Evolutionary conservation across 2,329 filamentous ascomycete genomes (phyloP), one percentile per base, ranked within the genome.

Genomic region (Calonectria henricotiae): DNA sequence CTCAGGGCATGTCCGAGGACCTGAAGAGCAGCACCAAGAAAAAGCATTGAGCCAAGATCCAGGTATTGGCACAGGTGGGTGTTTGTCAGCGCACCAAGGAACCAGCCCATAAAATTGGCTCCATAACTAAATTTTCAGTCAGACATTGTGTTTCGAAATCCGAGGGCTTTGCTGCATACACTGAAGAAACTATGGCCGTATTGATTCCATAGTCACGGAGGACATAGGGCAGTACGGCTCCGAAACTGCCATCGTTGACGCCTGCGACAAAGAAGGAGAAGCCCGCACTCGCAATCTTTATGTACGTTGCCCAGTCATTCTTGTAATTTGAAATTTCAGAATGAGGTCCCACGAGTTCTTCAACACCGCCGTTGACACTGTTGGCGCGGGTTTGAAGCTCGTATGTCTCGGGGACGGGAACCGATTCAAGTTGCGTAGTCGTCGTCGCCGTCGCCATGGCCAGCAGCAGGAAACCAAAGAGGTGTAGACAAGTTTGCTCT

Each of bases 191-290:
- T 32, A 86, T 82, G 25, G 85, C 86, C 0, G 88, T 90, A 13
- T 80, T 85, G 54, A 91, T 85, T 5, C 82, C 71, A 74, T 91
- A 91, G 3, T 86, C 85, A 5, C 85, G 83, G 4, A 92, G 84
- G 11, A 92, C 85, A 74, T 92, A 91, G 0, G 90, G 91, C 1
- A 92, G 86, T 15, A 93, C 73, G 1, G 90, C 86, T 2, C 91
- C 91, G 0, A 92, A 82, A 70, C 87, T 90, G 37, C 90, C 90
- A 77, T 92, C 91, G 67, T 91, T 92, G 58, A 89, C 83, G 0
- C 91, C 90, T 0, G 90, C 89, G 35, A 90, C 89, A 75, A 92
- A 91, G 81, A 92, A 92, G 0, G 89, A 90, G 71, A 91, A 87
- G 0, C 86, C 87, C 2, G 88, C 85, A 49, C 87, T 88, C 43